Conservation (phyloP, 2,329 filamentous ascomycete species). For the Aspergillus sp. region DNA sequence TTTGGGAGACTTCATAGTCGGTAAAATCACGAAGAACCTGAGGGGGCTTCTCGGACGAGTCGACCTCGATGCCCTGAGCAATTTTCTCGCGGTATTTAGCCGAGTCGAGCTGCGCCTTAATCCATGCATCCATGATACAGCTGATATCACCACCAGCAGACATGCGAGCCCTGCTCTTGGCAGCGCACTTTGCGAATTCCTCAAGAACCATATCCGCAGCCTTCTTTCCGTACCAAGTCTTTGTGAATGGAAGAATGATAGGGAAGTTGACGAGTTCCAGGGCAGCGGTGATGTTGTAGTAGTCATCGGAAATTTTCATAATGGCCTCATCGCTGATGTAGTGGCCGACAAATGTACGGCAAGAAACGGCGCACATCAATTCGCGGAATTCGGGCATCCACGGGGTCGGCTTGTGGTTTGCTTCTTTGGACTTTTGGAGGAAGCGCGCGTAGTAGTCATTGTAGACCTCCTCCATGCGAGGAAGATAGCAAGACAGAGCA, state of each 20-base stretch:
- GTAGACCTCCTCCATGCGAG: slow-evolving; percentile 90
- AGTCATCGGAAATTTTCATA: slow-evolving; percentile 94
- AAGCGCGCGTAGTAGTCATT: slow-evolving; percentile 81
- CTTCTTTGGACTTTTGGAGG: slow-evolving; percentile 70
- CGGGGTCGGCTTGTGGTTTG: slow-evolving; percentile 70
- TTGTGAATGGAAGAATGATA: slow-evolving; percentile 91
- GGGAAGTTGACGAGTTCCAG: slow-evolving; percentile 98
- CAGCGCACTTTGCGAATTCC: slow-evolving; percentile 87
- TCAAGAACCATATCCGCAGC: slow-evolving; percentile 86
- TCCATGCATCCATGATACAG: slow-evolving; percentile 96
- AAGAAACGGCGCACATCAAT: slow-evolving; percentile 90
- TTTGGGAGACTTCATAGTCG: slow-evolving; percentile 51
- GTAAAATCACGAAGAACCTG: slow-evolving; percentile 54
- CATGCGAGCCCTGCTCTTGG: slow-evolving; percentile 92
- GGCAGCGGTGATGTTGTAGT: slow-evolving; percentile 93
- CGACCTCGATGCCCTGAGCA: slow-evolving; percentile 67
- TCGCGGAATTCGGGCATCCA: slow-evolving; percentile 95
- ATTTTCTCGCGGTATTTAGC: slow-evolving; percentile 77
- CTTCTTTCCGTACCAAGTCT: slow-evolving; percentile 97
- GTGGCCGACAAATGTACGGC: slow-evolving; percentile 94
- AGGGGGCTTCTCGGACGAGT: slow-evolving; percentile 66
- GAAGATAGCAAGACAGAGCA: slow-evolving; percentile 83
- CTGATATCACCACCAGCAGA: slow-evolving; percentile 79
- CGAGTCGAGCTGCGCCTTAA: slow-evolving; percentile 83
- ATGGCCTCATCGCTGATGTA: slow-evolving; percentile 89